Base-by-base conservation (phyloP, 2,329 filamentous ascomycete genomes). In the Hawksworthiomyces lignivorus region DNA sequence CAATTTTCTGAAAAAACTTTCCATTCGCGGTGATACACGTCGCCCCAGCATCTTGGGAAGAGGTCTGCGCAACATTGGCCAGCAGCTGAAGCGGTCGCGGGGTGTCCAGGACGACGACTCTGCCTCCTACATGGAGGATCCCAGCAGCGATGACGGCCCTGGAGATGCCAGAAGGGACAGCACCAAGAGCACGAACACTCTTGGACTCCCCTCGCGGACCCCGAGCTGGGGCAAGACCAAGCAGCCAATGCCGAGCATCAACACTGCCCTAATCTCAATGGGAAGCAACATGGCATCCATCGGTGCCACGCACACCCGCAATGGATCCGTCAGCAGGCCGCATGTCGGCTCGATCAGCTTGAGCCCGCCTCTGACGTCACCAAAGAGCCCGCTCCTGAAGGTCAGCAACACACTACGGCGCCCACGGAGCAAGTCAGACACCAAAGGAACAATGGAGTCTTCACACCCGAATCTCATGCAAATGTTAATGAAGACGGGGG, bases 1-100 rank as follows among this genome's bases (percentile, higher is more conserved):
- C 19, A 78, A 71, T 44, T 69, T 85, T 29, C 59, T 84, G 30
- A 84, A 82, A 54, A 79, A 75, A 56, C 62, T 76, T 32, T 75
- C 72, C 7, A 65, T 81, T 49, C 62, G 70, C 37, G 63, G 65
- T 17, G 62, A 64, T 30, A 54, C 63, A 12, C 69, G 72, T 17
- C 68, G 70, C 47, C 68, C 71, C 34, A 78, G 69, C 56, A 69
- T 70, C 51, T 63, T 84, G 7, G 69, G 70, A 39, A n/a, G n/a
- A n/a, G 68, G 68, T 35, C 56, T 78, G 8, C 64, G 69, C 12
- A 77, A 73, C 48, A 58, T 56, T 11, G 62, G 56, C 39, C 55
- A 59, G 14, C 42, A 64, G 24, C 61, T 63, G 28, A 77, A 77
- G 54, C 69, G 74, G 15, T 62, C 63, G 10, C 63, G 69, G 24